Percentiles rank a stretch among this genome's conserved stretches.
Conservation (phyloP, 176 grass and related monocot genomes). For the Luzula sylvatica region DNA sequence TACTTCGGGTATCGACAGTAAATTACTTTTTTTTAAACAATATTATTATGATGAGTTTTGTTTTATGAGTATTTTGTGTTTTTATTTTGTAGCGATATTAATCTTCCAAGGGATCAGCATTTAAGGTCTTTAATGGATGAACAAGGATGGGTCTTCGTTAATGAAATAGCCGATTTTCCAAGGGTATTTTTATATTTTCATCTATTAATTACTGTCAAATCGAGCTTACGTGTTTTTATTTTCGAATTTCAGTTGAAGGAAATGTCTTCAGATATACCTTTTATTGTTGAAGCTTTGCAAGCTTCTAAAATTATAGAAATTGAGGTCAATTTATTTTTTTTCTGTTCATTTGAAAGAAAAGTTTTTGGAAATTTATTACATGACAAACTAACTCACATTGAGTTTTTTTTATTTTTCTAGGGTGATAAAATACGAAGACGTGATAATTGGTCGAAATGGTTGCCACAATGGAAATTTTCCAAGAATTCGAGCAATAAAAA, state of each 20-base stretch:
- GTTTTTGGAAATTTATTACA: not conserved
- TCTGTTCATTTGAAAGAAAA: not conserved
- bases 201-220: not conserved
- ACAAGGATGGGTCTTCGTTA: slow-evolving; percentile 32
- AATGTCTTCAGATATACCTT: slow-evolving; percentile 34
- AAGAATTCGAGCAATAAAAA: too few relatives aligned
- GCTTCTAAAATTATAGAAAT: slow-evolving; percentile 32
- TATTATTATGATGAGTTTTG: not conserved
- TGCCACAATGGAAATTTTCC: too few relatives aligned
- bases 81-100: slow-evolving; percentile 26
- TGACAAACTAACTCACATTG: not conserved
- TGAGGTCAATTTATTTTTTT: slow-evolving; percentile 21
- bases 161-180: slow-evolving; percentile 39
- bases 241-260: slow-evolving; percentile 27
- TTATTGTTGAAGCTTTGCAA: slow-evolving; percentile 35
- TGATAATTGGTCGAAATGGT: slow-evolving; percentile 33
- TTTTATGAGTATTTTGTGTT: not conserved
- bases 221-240: not conserved
- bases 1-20: slow-evolving; percentile 30
- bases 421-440: slow-evolving; percentile 37
- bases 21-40: not conserved
- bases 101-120: slow-evolving; percentile 27
- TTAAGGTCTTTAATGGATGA: slow-evolving; percentile 46
- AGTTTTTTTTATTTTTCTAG: slow-evolving; percentile 10
- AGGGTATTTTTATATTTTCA: slow-evolving; percentile 27